These are phyloP conservation scores for Solanum hybrid DNA, from an alignment of 305 asterid species.

Conservation along the genomic window DNA sequence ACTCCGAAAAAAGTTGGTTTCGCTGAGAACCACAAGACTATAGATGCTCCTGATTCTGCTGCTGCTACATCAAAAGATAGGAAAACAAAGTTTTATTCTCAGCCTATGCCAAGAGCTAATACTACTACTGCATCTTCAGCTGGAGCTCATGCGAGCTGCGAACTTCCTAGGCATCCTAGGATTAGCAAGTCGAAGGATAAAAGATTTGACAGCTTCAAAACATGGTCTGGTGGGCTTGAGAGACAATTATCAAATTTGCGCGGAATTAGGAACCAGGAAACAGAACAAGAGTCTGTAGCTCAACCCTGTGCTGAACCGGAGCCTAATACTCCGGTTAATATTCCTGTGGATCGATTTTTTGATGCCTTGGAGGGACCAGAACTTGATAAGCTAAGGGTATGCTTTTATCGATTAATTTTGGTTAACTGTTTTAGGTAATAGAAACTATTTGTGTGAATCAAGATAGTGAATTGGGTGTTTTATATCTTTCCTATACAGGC, in stretches of 20 bases:
- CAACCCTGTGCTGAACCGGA: conserved; percentile 24
- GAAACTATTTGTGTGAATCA: background rate
- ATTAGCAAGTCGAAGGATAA: conserved; percentile 33
- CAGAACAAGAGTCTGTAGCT: conserved; percentile 14
- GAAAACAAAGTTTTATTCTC: conserved; percentile 37
- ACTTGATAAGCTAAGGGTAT: conserved; percentile 47
- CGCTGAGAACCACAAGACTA: background rate
- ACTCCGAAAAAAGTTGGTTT: conserved; percentile 1
- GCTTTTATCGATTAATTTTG: background rate
- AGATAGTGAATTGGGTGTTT: background rate
- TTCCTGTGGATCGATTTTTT: conserved; percentile 49
- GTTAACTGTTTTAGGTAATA: background rate
- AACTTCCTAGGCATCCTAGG: conserved; percentile 30
- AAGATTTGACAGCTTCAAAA: conserved; percentile 68
- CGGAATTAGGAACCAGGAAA: conserved; percentile 25
- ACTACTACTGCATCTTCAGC: conserved; percentile 6
- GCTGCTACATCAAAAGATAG: background rate
- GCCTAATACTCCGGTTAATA: conserved; percentile 11
- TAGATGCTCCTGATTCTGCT: background rate
- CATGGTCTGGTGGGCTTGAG: conserved; percentile 73
- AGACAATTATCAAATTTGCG: conserved; percentile 50
- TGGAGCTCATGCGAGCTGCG: conserved; percentile 9
- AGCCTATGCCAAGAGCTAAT: conserved; percentile 46
- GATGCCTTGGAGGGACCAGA: conserved; percentile 76
- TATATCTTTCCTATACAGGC: conserved; percentile 22